A percentile compares a stretch with the other conserved stretches of the same genome.
Evolutionary conservation across 768 basidiomycete species (phyloP).

Genomic region (Boletellus ananiceps): DNA sequence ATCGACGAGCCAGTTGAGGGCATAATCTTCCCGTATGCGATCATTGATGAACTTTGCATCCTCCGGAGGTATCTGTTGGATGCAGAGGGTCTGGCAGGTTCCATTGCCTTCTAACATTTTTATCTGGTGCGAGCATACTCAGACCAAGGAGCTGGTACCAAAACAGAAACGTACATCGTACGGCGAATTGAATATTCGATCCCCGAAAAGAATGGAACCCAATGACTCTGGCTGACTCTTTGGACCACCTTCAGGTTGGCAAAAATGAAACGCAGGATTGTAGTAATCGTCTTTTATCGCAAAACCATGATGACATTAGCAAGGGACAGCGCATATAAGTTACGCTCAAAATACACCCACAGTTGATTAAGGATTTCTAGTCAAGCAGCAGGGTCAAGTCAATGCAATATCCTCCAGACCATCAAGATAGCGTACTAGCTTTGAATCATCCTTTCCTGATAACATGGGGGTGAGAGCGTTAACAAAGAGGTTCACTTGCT

Average conservation of each 20-base stretch:
- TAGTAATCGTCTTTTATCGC: constrained; percentile 80
- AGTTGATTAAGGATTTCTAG: constrained; percentile 90
- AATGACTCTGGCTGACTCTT: constrained; percentile 77
- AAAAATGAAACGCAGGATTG: constrained; percentile 81
- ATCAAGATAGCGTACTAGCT: constrained; percentile 51
- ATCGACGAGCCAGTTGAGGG: constrained; percentile 92
- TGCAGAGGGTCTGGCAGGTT: constrained; percentile 77
- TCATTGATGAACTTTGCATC: constrained; percentile 89
- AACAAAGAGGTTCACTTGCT: constrained; percentile 75
- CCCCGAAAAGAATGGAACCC: constrained; percentile 94
- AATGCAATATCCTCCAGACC: constrained; percentile 2
- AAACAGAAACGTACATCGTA: constrained; percentile 61
- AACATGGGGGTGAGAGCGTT: constrained; percentile 89
- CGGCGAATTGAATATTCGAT: constrained; percentile 87
- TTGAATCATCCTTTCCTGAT: constrained; percentile 58
- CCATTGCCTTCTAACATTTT: constrained; percentile 73
- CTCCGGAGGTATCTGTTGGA: constrained; percentile 51
- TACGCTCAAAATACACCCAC: constrained; percentile 34
- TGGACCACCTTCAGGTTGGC: constrained; percentile 69
- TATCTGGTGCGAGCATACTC: constrained; percentile 45
- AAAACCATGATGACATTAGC: constrained; percentile 1
- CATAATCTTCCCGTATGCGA: constrained; percentile 88
- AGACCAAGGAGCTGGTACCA: neutral
- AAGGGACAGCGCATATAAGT: neutral
- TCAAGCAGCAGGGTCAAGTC: neutral